Base-by-base conservation (phyloP, 768 basidiomycete species). In the Serendipita vermifera region DNA sequence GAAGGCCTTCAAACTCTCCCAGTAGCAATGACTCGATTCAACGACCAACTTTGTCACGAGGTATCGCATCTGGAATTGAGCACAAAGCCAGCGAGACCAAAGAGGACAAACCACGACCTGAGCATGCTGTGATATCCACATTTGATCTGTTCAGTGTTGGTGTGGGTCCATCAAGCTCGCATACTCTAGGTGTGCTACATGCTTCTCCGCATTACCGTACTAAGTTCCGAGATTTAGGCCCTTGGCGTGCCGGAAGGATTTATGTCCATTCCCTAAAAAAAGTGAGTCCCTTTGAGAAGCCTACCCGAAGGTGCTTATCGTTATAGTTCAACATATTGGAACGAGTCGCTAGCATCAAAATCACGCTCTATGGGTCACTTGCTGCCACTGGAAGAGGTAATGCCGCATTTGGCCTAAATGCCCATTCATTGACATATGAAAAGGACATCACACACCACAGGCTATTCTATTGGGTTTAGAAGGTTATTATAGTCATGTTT, bases 131-230 rank as follows among this genome's bases (percentile, higher is more conserved):
- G 60, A 92, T 94, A 55, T 90, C 87, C 1, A 82, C 91, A 0
- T 94, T 93, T 65, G 92, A 96, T 68, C 73, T 94, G 54, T 93
- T 94, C 72, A 87, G 83, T 63, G 85, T 93, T 59, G 91, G 91
- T 58, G 77, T 78, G 33, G 79, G 80, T 2, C 80, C 82, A 7
- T 77, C 73, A 41, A 78, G 76, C 38, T 79, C 77, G 1, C 82
- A 85, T 64, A 85, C 82, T 0, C 81, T 85, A 31, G 83, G n/a
- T n/a, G n/a, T n/a, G n/a, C n/a, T n/a, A n/a, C n/a, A n/a, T n/a
- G n/a, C n/a, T n/a, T n/a, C n/a, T n/a, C n/a, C n/a, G n/a, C n/a
- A n/a, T n/a, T n/a, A n/a, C n/a, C n/a, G n/a, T n/a, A n/a, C n/a
- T n/a, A n/a, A n/a, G n/a, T n/a, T n/a, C n/a, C n/a, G n/a, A n/a